These are phyloP conservation scores for Spiromastix sp. DNA, from an alignment of 2,329 filamentous ascomycete species.

Conservation along the genomic window DNA sequence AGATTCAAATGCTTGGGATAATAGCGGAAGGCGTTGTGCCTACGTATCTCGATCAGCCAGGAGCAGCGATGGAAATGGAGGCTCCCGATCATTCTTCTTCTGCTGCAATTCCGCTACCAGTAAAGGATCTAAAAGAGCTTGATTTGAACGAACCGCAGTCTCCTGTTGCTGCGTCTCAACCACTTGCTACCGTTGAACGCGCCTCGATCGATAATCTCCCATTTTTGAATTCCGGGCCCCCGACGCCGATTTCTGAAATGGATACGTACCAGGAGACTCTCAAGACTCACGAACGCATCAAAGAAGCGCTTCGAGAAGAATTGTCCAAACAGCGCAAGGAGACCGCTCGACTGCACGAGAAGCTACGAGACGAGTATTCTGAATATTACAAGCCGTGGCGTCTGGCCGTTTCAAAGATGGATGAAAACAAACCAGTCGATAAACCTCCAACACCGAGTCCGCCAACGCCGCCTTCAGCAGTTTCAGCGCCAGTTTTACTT, in stretches of 20 bases:
- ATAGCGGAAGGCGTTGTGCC: conserved; percentile 25
- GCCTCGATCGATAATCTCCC: conserved; percentile 36
- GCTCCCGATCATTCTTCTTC: conserved; percentile 6
- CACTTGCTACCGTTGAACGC: conserved; percentile 14
- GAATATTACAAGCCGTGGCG: conserved; percentile 36
- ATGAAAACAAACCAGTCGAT: conserved; percentile 29
- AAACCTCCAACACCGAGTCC: conserved; percentile 26
- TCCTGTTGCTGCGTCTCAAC: conserved; percentile 8
- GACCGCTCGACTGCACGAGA: conserved; percentile 28
- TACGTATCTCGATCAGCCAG: conserved; percentile 18
- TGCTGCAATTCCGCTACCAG: conserved; percentile 14
- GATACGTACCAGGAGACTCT: conserved; percentile 34
- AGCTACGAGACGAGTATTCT: conserved; percentile 30
- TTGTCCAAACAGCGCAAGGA: conserved; percentile 30
- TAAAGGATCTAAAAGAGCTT: conserved; percentile 15
- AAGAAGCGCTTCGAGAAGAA: conserved; percentile 26
- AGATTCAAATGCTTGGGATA: conserved; percentile 35
- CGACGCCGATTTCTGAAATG: conserved; percentile 34
- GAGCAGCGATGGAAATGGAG: conserved; percentile 14
- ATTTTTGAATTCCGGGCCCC: conserved; percentile 33
- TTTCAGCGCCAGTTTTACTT: conserved; percentile 21
- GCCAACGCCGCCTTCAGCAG: conserved; percentile 14
- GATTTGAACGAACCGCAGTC: conserved; percentile 8
- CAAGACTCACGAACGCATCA: conserved; percentile 27
- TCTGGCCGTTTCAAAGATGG: conserved; percentile 31